Conservation (phyloP, 805 yeast species). For the Clavispora phyllophila region DNA sequence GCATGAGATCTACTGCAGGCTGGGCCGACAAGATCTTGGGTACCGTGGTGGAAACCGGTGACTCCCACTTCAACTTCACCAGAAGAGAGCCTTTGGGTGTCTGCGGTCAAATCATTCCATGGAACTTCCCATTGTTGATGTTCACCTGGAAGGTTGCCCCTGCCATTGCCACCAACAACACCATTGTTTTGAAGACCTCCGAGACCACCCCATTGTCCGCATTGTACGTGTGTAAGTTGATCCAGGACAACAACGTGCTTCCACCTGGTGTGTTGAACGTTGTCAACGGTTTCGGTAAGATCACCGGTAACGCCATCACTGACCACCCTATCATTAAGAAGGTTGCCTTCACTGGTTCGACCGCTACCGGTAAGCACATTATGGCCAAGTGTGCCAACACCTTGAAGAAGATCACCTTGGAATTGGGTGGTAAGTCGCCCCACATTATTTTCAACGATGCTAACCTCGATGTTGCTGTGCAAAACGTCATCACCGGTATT, state of each 20-base stretch:
- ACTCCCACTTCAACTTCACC: conserved; percentile 68
- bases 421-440: conserved; percentile 96
- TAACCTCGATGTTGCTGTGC: conserved; percentile 68
- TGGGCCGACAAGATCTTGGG: conserved; percentile 87
- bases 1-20: conserved; percentile 83
- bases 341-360: conserved; percentile 93
- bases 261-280: conserved; percentile 90
- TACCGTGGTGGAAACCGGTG: conserved; percentile 68
- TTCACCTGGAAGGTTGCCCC: conserved; percentile 95
- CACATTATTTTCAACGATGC: conserved; percentile 85
- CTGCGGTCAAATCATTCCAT: conserved; percentile 92
- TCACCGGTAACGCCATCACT: conserved; percentile 77
- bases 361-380: conserved; percentile 81
- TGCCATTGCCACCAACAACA: conserved; percentile 86
- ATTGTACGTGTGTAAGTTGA: conserved; percentile 62
- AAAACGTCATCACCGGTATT: conserved; percentile 75
- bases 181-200: conserved; percentile 83
- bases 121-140: conserved; percentile 96
- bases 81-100: conserved; percentile 91
- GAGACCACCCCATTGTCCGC: conserved; percentile 91
- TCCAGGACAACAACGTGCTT: conserved; percentile 71
- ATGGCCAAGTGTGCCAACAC: conserved; percentile 74
- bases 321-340: conserved; percentile 78
- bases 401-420: conserved; percentile 86
- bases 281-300: conserved; percentile 80